Evolutionary conservation across 352 stramenopile species (phyloP), one percentile per base, ranked within the genome.

Genomic region (Phytophthora chlamydospora): DNA sequence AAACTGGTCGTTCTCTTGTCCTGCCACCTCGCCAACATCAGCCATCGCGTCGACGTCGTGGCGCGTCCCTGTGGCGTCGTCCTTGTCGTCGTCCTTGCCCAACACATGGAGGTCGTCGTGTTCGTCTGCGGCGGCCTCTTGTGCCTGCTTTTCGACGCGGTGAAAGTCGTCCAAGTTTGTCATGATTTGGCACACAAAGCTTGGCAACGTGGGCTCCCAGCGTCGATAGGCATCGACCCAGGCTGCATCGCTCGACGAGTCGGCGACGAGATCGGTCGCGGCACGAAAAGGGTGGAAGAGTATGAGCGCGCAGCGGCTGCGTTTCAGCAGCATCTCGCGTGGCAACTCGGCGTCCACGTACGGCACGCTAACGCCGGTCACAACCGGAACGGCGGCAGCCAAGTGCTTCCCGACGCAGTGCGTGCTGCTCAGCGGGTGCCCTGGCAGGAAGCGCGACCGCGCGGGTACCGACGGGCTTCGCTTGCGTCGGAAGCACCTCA

Each of bases 111-210:
- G 6, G 7, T 44, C 38, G 38, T 44, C 38, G n/a, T 44, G 1
- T 29, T n/a, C 38, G 4, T 3, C 27, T 0, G 14, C 14, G 1
- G 16, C 38, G 2, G 11, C 38, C n/a, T 29, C 38, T 44, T 44
- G 16, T 1, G 38, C 38, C 19, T 44, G n/a, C 38, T 44, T 44
- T 10, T 44, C 38, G 38, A 44, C 38, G 14, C 38, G n/a, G 38
- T 44, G 8, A n/a, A 44, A 44, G n/a, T 44, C 38, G 19, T 44
- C 38, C 38, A 44, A 24, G 14, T 44, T 44, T n/a, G 38, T n/a
- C 38, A 44, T 44, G 38, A 44, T 17, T 11, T 29, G 3, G 11
- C n/a, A 44, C 2, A 44, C 16, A n/a, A 44, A 44, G 16, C 38
- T 29, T n/a, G 38, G 27, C 38, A 8, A 16, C 16, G 27, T 17